Evolutionary conservation across 1,284 basidiomycete species (phyloP).

Genomic region (Ganoderma lingzhi): DNA sequence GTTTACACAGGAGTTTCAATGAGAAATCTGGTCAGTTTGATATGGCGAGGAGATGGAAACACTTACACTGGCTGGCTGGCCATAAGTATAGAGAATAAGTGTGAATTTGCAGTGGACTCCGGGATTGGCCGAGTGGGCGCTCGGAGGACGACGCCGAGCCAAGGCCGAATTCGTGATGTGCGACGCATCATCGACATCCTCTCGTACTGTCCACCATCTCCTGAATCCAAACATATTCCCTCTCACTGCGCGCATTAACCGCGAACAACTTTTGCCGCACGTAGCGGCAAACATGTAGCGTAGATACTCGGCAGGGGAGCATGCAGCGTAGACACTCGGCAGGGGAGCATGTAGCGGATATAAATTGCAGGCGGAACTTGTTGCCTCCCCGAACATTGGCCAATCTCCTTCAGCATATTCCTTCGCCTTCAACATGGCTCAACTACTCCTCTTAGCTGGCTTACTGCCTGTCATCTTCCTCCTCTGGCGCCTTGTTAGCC

Average conservation of each 20-base stretch:
- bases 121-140: neutral
- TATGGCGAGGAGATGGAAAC: no score
- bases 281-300: no score
- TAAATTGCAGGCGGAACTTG: neutral
- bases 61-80: no score
- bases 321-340: neutral
- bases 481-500: slow-evolving; percentile 7
- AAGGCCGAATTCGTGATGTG: neutral
- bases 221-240: no score
- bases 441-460: neutral
- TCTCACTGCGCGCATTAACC: no score
- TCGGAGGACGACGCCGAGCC: neutral
- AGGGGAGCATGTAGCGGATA: neutral
- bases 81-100: no score
- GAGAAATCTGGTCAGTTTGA: no score
- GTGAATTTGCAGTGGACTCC: neutral
- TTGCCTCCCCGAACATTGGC: neutral
- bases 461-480: neutral
- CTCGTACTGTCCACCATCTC: no score
- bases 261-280: neutral
- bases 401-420: neutral
- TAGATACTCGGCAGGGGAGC: no score
- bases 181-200: no score
- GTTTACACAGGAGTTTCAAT: no score
- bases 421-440: neutral